These are phyloP conservation scores for Beauveria pseudobassiana DNA, from an alignment of 2,329 filamentous ascomycete genomes.

Conservation along the genomic window DNA sequence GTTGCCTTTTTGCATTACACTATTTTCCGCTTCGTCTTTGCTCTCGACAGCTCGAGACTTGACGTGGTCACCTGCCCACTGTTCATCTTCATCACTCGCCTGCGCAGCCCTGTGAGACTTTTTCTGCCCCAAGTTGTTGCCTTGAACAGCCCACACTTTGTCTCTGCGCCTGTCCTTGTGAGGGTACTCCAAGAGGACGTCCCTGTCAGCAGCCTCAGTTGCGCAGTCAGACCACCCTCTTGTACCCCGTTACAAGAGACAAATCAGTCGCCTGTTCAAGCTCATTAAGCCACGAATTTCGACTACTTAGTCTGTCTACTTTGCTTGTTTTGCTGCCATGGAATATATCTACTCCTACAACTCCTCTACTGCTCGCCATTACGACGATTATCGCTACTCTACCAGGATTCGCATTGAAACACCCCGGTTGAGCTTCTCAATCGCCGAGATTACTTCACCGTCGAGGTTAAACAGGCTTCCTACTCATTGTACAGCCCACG, in stretches of 20 bases:
- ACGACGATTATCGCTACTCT: background rate
- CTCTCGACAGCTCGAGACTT: background rate
- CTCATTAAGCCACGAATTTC: background rate
- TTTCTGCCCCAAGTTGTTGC: background rate
- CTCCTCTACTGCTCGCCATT: background rate
- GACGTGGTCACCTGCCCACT: conserved; percentile 7
- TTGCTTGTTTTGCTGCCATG: background rate
- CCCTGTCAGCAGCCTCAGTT: conserved; percentile 7
- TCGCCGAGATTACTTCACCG: background rate
- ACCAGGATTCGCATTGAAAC: background rate
- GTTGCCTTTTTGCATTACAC: background rate
- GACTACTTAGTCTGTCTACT: background rate
- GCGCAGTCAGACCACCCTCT: conserved; percentile 8
- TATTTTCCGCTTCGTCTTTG: background rate
- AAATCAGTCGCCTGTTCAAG: background rate
- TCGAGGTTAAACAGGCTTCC: background rate
- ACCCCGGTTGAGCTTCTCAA: background rate
- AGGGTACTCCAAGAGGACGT: background rate
- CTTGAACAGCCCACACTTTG: background rate
- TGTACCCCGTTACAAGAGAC: background rate
- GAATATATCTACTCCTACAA: background rate
- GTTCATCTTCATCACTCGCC: background rate
- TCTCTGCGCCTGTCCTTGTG: conserved; percentile 2
- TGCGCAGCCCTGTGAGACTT: conserved; percentile 2
- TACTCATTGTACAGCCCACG: background rate